Conservation (phyloP, 257 asterid genomes). For the Oldenlandia corymbosa region DNA sequence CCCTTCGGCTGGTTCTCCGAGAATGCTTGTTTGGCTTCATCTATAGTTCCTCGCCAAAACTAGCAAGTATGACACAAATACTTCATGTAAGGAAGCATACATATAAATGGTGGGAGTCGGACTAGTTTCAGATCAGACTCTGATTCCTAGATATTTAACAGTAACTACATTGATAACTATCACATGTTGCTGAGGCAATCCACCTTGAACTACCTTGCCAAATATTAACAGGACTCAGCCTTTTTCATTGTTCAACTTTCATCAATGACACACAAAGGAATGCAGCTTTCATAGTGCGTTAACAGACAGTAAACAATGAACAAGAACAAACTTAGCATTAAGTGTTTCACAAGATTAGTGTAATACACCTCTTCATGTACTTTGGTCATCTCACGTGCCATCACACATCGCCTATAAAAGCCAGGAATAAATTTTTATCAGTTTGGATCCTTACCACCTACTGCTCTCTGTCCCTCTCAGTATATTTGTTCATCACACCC, state of each 20-base stretch:
- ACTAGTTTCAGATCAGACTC: neutral
- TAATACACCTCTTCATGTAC: conserved; percentile 71
- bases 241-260: neutral
- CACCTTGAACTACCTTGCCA: neutral
- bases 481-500: neutral
- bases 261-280: neutral
- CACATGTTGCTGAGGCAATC: neutral
- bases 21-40: conserved; percentile 67
- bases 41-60: conserved; percentile 90
- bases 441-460: neutral
- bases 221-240: neutral
- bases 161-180: neutral
- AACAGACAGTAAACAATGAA: neutral
- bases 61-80: conserved; percentile 11
- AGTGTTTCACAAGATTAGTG: conserved; percentile 6
- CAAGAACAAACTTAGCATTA: neutral
- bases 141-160: neutral
- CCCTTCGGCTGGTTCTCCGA: conserved; percentile 70
- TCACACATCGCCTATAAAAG: conserved; percentile 72
- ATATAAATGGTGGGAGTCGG: no score
- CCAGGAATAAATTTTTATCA: conserved; percentile 11
- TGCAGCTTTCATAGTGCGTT: neutral
- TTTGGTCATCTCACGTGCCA: conserved; percentile 97
- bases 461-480: neutral
- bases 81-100: neutral